Base-by-base conservation (phyloP, 768 basidiomycete species). In the Pisolithus marmoratus region DNA sequence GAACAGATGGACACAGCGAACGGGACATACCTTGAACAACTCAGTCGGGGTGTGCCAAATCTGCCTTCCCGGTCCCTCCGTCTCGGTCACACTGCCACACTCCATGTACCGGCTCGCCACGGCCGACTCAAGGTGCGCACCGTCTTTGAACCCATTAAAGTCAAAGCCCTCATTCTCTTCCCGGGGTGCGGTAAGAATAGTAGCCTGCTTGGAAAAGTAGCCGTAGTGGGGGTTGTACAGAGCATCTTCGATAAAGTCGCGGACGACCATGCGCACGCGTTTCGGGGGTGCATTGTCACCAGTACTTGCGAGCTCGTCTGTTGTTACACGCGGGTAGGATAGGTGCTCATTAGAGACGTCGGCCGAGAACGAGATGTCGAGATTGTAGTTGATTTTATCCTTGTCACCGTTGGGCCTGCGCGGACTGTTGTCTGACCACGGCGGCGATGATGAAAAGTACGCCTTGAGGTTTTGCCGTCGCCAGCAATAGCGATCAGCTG, bases 31-130 rank as follows among this genome's bases (percentile, higher is more conserved):
- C 82, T 94, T 93, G 77, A 99, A 97, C 27, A 99, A 70, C 64
- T 98, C 96, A 0, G 93, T 95, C 1, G 96, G 96, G 2, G 96
- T 99, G 69, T 99, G 96, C 96, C 96, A 99, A 49, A 99, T 73
- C 71, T 99, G 95, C 61, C 82, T 79, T 6, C 93, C 90, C 20
- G 85, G 84, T 9, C 87, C 87, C 36, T 82, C 75, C 52, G 70
- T 70, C 56, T 71, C 76, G n/a, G 57, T 61, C 59, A 83, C 79
- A 27, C 72, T 70, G 15, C 86, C 86, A 61, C 90, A 88, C 20
- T 77, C 74, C 44, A 79, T 77, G 64, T 97, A 98, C 57, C 83
- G 78, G 58, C 72, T 70, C 6, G 86, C 85, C n/a, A 97, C 81
- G 56, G 82, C 81, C 49, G 84, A 82, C 63, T 94, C 85, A 58